Conservation (phyloP, 2,329 filamentous ascomycete species). For the Pseudogymnoascus verrucosus region DNA sequence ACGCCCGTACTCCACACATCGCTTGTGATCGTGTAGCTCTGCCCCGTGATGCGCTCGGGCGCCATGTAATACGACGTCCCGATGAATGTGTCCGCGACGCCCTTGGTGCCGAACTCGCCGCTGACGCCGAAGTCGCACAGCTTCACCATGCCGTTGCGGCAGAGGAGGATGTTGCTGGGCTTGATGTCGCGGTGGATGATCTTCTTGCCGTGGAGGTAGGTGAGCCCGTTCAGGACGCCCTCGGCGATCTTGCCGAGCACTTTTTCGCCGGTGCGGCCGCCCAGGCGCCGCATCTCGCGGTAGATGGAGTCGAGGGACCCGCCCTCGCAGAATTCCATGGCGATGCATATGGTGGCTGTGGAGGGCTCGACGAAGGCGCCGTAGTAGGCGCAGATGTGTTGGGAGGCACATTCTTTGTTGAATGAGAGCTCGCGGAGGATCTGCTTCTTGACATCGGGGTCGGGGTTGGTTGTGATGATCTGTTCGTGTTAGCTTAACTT, state of each 20-base stretch:
- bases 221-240: conserved; percentile 85
- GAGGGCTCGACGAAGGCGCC: conserved; percentile 93
- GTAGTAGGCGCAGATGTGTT: conserved; percentile 96
- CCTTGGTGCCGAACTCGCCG: conserved; percentile 96
- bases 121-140: conserved; percentile 97
- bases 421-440: conserved; percentile 94
- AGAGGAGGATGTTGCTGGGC: conserved; percentile 91
- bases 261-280: conserved; percentile 91
- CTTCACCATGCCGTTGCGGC: conserved; percentile 88
- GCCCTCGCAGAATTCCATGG: conserved; percentile 98
- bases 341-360: conserved; percentile 95
- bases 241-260: conserved; percentile 95
- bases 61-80: conserved; percentile 99
- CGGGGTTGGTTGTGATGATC: conserved; percentile 97
- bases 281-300: conserved; percentile 91
- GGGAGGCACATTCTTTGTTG: conserved; percentile 94
- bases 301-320: conserved; percentile 95
- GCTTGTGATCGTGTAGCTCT: conserved; percentile 96
- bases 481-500: conserved; percentile 32
- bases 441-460: conserved; percentile 96
- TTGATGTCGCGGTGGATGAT: conserved; percentile 99
- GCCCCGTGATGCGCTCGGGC: conserved; percentile 92
- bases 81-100: conserved; percentile 97
- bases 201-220: conserved; percentile 88
- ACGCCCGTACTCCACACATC: conserved; percentile 98